phyloP scores from a whole-genome alignment of 2,329 filamentous ascomycete genomes.

The Colletotrichum australisinense region DNA sequence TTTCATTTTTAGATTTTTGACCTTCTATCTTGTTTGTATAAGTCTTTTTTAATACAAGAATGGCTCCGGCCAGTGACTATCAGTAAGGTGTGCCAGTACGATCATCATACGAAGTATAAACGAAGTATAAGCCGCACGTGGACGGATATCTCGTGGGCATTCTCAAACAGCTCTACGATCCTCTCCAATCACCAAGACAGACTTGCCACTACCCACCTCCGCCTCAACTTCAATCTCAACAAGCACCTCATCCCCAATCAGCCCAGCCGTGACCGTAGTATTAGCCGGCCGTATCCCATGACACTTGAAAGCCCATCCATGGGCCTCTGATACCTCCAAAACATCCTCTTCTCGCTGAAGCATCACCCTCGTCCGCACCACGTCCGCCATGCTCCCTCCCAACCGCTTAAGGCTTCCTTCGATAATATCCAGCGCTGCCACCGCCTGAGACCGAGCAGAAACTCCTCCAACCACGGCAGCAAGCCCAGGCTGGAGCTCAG shows the following conservation, averaged over 20 bases:
- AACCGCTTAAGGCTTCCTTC: slow-evolving; percentile 2
- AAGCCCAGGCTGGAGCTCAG: neutral
- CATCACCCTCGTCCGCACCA: slow-evolving; percentile 30
- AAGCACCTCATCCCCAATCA: slow-evolving; percentile 13
- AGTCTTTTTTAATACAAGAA: neutral
- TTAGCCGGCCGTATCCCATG: slow-evolving; percentile 9
- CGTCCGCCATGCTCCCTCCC: slow-evolving; percentile 21
- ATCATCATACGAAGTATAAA: neutral
- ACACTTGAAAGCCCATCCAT: slow-evolving; percentile 19
- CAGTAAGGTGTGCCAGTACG: neutral
- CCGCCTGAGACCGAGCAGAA: slow-evolving; percentile 20
- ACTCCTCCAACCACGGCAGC: neutral
- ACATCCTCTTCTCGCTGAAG: slow-evolving; percentile 19
- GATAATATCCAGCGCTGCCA: slow-evolving; percentile 12
- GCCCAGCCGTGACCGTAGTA: neutral
- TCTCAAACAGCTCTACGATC: neutral
- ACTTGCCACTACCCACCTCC: neutral
- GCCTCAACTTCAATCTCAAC: slow-evolving; percentile 25
- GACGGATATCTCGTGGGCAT: no score
- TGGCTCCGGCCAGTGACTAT: neutral
- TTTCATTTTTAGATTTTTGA: slow-evolving; percentile 9
- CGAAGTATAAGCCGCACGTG: neutral
- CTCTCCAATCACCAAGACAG: neutral
- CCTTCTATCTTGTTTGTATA: no score
- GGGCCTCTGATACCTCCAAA: slow-evolving; percentile 5